Evolutionary conservation across 2,329 filamentous ascomycete genomes (phyloP).

Genomic region (Neoscytalidium dimidiatum): DNA sequence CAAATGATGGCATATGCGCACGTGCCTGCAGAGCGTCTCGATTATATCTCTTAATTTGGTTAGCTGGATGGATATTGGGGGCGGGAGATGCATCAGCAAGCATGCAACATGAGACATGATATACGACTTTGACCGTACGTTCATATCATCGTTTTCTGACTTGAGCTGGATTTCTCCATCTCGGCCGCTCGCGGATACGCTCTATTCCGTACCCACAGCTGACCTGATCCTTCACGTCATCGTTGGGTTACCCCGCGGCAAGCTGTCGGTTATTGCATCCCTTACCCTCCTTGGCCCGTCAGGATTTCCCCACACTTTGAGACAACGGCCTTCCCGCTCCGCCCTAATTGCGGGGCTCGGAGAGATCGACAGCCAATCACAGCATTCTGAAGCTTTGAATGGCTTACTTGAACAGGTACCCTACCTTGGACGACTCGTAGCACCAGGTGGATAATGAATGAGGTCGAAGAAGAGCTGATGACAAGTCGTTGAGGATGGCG

Average conservation of each 20-base stretch:
- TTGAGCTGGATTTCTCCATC: background rate
- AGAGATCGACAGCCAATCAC: background rate
- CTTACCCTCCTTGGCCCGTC: background rate
- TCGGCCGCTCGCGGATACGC: background rate
- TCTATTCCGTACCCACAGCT: background rate
- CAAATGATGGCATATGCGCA: background rate
- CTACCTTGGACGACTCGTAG: too few species aligned
- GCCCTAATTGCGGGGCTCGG: background rate
- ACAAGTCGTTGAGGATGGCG: too few species aligned
- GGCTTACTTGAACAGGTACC: background rate
- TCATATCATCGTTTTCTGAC: background rate
- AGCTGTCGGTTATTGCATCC: background rate
- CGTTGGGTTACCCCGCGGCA: background rate
- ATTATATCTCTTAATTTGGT: background rate
- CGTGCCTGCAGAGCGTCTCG: background rate
- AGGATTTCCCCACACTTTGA: background rate
- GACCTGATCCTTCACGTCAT: background rate
- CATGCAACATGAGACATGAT: background rate
- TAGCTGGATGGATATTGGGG: background rate
- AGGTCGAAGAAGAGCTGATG: too few species aligned
- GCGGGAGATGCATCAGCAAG: background rate
- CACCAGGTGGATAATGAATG: too few species aligned
- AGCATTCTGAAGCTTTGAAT: background rate
- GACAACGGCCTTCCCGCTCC: background rate
- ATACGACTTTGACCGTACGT: background rate